A percentile compares a stretch with the other conserved stretches of the same genome.
These are phyloP conservation scores for Angophora floribunda DNA, from an alignment of 345 rosid genomes.

Conservation along the genomic window DNA sequence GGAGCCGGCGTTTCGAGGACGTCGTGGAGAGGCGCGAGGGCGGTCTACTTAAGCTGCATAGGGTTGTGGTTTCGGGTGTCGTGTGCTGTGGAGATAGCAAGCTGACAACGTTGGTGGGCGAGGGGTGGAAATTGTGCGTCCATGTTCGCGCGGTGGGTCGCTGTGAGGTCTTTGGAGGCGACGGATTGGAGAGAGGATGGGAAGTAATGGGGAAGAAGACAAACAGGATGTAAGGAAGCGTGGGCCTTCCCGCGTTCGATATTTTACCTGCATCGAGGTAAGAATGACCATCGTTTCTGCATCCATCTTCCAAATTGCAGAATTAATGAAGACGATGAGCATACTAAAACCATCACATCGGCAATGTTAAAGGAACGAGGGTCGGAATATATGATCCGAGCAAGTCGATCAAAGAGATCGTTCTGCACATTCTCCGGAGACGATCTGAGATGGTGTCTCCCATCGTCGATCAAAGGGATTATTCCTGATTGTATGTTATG, in stretches of 20 bases:
- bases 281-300: not conserved
- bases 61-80: not conserved
- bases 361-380: not conserved
- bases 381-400: too few relatives aligned
- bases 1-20: not conserved
- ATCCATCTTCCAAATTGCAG: not conserved
- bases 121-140: not conserved
- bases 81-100: not conserved
- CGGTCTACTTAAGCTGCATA: not conserved
- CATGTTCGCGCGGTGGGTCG: not conserved
- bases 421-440: not conserved
- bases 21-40: not conserved
- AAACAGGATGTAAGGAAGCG: not conserved
- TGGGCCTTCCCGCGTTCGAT: not conserved
- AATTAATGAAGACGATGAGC: not conserved
- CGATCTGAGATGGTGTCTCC: not conserved
- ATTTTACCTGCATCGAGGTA: not conserved
- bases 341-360: not conserved
- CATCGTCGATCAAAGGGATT: not conserved
- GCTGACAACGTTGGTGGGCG: not conserved
- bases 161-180: not conserved
- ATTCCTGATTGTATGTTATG: too few relatives aligned
- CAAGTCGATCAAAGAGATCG: not conserved
- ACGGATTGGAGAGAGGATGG: not conserved
- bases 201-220: not conserved